Evolutionary conservation across 2,329 filamentous ascomycete genomes (phyloP), one percentile per base, ranked within the genome.

Genomic region (Diaporthe ilicicola): DNA sequence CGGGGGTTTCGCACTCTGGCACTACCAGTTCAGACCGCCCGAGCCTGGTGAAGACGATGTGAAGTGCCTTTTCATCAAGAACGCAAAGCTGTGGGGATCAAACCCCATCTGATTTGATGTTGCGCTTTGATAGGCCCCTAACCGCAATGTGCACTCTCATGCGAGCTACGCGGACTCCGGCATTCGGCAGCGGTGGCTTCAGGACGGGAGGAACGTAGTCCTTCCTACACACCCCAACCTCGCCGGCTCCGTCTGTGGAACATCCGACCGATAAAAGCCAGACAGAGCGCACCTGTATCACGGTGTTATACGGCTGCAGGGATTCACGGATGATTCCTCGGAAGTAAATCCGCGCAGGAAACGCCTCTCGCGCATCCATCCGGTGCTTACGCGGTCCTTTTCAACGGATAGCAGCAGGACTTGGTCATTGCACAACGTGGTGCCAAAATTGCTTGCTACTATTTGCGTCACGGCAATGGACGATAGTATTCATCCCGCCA

Each of bases 381-480:
- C 13, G 39, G 27, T 34, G 39, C 39, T 46, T 61, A 61, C 17
- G 56, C 56, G 56, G 42, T 48, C 29, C 48, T 17, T 29, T 29
- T 37, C 13, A 19, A 34, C 42, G 59, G 59, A 12, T 10, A 34
- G 42, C 42, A 48, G 39, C 56, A 62, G 39, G 24, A 29, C 59
- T 48, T 48, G 27, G 42, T 39, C 46, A 42, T 62, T 48, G 42
- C 59, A 62, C 59, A 24, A 15, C 59, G 29, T 50, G 19, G 19
- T 62, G 59, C 59, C 59, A 62, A 62, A 62, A 17, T 8, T 62
- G 59, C 59, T 62, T 62, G 59, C 19, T 62, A 9, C 27, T 50
- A 17, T 24, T 48, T 48, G 44, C 34, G 10, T 17, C 22, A 29
- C 13, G 19, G 12, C 27, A 13, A 4, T 62, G 42, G 32, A 39